These are phyloP conservation scores for Quercus dentata DNA, from an alignment of 306 rosid species.

Conservation along the genomic window DNA sequence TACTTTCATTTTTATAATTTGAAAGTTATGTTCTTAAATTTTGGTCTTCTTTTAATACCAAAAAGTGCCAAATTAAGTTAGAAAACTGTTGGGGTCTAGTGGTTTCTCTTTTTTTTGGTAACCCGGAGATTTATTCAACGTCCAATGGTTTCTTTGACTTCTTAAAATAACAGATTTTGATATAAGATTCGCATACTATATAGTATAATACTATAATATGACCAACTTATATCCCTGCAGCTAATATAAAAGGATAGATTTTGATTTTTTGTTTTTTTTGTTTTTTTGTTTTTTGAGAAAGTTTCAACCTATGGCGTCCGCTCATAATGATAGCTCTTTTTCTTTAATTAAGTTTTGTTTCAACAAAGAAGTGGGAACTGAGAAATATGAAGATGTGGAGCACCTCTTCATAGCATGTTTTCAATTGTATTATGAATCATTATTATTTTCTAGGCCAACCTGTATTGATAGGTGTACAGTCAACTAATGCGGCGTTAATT, in stretches of 20 bases:
- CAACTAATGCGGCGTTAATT: conserved; percentile 58
- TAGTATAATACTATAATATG: neutral
- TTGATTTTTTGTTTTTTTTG: no score
- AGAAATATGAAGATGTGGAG: conserved; percentile 19
- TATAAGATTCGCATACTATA: neutral
- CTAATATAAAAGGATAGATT: neutral
- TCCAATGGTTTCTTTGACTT: neutral
- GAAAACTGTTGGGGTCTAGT: no score
- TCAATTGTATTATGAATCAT: conserved; percentile 29
- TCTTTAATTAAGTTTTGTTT: conserved; percentile 1
- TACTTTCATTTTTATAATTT: no score
- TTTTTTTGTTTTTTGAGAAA: no score
- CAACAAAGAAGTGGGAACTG: conserved; percentile 23
- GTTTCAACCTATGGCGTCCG: no score
- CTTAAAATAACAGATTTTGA: neutral
- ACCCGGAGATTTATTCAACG: neutral
- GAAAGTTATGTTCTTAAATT: no score
- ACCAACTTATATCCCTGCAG: no score
- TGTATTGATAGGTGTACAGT: conserved; percentile 35
- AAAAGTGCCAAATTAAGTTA: no score
- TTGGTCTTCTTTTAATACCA: no score
- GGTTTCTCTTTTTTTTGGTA: neutral
- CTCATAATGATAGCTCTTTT: no score
- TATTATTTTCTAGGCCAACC: conserved; percentile 12
- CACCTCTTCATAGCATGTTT: conserved; percentile 22